phyloP scores from a whole-genome alignment of 2,329 filamentous ascomycete genomes.

The Fusarium globosum region DNA sequence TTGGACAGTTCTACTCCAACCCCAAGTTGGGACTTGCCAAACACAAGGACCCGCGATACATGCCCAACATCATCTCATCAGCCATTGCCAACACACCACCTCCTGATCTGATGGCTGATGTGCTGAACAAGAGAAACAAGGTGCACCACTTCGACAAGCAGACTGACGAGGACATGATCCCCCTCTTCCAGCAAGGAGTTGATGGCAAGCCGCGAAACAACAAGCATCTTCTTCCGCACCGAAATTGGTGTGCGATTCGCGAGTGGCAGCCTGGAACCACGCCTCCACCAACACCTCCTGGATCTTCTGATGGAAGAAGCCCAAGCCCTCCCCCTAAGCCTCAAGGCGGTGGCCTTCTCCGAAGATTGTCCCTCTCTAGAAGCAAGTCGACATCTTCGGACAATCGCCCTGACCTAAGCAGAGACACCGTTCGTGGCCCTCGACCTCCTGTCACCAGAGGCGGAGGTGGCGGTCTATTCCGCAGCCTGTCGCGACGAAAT shows the following conservation, averaged over 20 bases:
- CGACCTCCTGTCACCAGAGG: conserved; percentile 60
- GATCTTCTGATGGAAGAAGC: conserved; percentile 59
- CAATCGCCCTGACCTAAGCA: conserved; percentile 52
- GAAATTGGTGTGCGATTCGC: conserved; percentile 96
- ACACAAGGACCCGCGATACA: conserved; percentile 93
- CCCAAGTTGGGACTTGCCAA: conserved; percentile 83
- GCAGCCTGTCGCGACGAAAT: conserved; percentile 55
- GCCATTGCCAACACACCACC: conserved; percentile 94
- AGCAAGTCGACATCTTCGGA: conserved; percentile 51
- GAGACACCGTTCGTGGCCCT: conserved; percentile 54
- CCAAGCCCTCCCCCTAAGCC: conserved; percentile 52
- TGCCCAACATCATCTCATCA: conserved; percentile 94
- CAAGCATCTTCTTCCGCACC: conserved; percentile 84
- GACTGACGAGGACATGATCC: conserved; percentile 96
- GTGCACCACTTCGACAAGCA: conserved; percentile 76
- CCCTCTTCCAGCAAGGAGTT: conserved; percentile 89
- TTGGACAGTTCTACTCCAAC: conserved; percentile 96
- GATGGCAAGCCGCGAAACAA: conserved; percentile 93
- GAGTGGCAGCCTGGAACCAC: conserved; percentile 83
- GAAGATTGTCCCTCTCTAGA: conserved; percentile 57
- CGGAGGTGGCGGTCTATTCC: conserved; percentile 56
- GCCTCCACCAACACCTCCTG: conserved; percentile 74
- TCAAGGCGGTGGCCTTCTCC: conserved; percentile 54
- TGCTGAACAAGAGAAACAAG: conserved; percentile 94
- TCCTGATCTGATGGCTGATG: conserved; percentile 86